These are phyloP conservation scores for Grosmannia huntii DNA, from an alignment of 2,329 filamentous ascomycete genomes.

Conservation along the genomic window DNA sequence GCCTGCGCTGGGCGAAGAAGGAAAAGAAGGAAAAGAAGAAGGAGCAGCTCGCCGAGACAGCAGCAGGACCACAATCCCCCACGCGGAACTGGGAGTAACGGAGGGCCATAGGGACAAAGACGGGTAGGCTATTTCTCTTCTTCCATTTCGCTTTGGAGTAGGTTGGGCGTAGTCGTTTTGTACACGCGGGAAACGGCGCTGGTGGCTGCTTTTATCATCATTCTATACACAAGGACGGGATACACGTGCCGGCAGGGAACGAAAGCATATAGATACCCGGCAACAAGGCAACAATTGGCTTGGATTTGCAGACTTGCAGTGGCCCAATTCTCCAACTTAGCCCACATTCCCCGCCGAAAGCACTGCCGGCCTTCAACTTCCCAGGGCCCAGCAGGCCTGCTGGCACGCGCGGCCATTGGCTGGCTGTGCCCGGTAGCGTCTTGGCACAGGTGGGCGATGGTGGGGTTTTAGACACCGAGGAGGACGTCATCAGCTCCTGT, in stretches of 20 bases:
- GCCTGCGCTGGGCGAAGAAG: slow-evolving; percentile 63
- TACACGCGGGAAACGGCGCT: not conserved
- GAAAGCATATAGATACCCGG: not conserved
- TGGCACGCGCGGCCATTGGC: not conserved
- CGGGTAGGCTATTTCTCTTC: not conserved
- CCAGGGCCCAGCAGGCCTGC: not conserved
- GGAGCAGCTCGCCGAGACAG: slow-evolving; percentile 9
- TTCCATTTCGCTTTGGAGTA: not conserved
- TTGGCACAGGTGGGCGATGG: not conserved
- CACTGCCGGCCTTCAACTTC: not conserved
- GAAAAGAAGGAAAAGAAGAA: slow-evolving; percentile 53
- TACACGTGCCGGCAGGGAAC: not conserved
- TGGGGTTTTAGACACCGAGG: not conserved
- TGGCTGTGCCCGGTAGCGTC: not conserved
- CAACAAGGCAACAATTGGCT: not conserved
- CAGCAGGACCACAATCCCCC: not conserved
- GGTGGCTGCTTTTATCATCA: not conserved
- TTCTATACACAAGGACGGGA: not conserved
- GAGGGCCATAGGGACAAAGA: not conserved
- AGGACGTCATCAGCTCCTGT: not conserved
- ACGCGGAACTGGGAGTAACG: not conserved
- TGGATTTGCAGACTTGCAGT: not conserved
- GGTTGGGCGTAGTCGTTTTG: not conserved
- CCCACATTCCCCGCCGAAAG: too few relatives aligned
- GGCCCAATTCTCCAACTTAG: not conserved